Percentiles rank a stretch among this genome's conserved stretches.
Conservation (phyloP, 2,329 filamentous ascomycete species). For the Dactylellina parvicollis region DNA sequence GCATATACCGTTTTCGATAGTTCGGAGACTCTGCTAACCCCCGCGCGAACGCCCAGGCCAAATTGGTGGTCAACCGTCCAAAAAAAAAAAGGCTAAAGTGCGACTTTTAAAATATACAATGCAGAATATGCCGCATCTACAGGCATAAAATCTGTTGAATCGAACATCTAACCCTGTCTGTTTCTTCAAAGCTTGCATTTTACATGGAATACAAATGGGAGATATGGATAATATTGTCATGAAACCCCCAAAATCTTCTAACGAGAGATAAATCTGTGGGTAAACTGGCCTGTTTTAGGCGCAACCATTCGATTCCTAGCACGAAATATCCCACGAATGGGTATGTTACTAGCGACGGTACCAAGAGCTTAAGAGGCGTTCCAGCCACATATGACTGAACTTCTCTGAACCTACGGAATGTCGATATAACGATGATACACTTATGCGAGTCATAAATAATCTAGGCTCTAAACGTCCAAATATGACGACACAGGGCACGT, state of each 20-base stretch:
- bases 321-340: not conserved
- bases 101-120: not conserved
- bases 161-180: not conserved
- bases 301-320: not conserved
- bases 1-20: constrained; percentile 26
- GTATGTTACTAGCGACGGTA: not conserved
- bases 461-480: not conserved
- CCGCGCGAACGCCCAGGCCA: constrained; percentile 1
- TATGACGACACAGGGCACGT: not conserved
- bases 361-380: not conserved
- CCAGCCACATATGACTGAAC: not conserved
- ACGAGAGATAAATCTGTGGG: not conserved
- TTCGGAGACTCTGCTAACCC: constrained; percentile 21
- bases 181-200: constrained; percentile 16
- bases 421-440: not conserved
- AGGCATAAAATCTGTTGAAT: not conserved
- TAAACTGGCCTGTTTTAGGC: constrained; percentile 13
- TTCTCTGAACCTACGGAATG: too few relatives aligned
- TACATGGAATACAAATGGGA: not conserved
- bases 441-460: not conserved
- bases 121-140: constrained; percentile 36
- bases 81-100: constrained; percentile 1
- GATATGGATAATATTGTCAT: constrained; percentile 3
- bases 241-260: constrained; percentile 5
- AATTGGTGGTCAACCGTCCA: not conserved